Evolutionary conservation across 768 basidiomycete genomes (phyloP), one percentile per base, ranked within the genome.

Genomic region (Hemileccinum rubropunctum): DNA sequence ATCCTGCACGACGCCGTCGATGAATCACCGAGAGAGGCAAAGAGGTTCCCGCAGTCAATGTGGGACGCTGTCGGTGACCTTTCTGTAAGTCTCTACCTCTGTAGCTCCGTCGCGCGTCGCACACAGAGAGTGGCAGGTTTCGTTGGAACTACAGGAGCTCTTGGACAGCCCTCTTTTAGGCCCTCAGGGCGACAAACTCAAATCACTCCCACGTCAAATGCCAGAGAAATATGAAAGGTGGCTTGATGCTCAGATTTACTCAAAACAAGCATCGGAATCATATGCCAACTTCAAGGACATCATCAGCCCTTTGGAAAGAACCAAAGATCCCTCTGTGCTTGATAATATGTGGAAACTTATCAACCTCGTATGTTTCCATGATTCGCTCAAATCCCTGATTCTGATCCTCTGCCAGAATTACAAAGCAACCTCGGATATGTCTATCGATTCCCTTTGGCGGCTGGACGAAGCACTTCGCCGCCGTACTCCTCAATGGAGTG

Each of bases 41-140:
- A 80, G 61, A 82, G 83, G 11, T 91, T 92, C 56, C 85, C 88
- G 0, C 88, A 91, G 65, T 72, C 76, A 3, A 73, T 93, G 45
- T 92, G 86, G 82, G 83, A 93, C 56, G 84, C 89, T 35, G 75
- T 90, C 34, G 91, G 90, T 12, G 87, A 92, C 67, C 74, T 93
- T 51, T 84, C 88, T 36, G 90, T 88, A 70, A 57, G 76, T 71
- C n/a, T 36, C 13, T 30, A 23, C 23, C 23, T 23, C 23, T 23
- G 23, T 23, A 23, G 8, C 14, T 50, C 20, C 6, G 23, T 38
- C 9, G 6, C 12, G 28, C 47, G 20, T 54, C 15, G 30, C 43
- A 17, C 8, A 18, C 27, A 38, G 11, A 35, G 34, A 30, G 23
- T 41, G 50, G 37, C 1, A 91, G 88, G 72, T 80, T 36, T 77